phyloP scores from a whole-genome alignment of 2,329 filamentous ascomycete genomes.

The Acrodontium crateriforme region DNA sequence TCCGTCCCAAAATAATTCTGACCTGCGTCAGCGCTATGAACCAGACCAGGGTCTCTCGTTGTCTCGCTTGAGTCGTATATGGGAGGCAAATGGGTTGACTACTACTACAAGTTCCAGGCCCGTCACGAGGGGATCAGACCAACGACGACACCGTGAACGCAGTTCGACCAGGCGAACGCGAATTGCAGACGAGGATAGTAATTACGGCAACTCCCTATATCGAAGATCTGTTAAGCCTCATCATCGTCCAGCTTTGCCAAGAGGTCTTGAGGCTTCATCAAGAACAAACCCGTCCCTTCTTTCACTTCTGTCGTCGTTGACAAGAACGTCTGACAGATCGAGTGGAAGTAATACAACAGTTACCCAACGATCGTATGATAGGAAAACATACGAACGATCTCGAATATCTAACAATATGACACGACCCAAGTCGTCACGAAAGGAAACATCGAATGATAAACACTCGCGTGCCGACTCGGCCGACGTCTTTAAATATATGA shows the following conservation, averaged over 20 bases:
- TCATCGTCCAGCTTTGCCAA: no score
- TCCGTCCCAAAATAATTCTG: slow-evolving; percentile 6
- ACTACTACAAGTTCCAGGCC: slow-evolving; percentile 7
- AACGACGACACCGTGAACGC: slow-evolving; percentile 7
- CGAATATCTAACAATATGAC: slow-evolving; percentile 3
- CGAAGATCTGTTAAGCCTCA: slow-evolving; percentile 19
- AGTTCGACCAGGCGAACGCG: slow-evolving; percentile 5
- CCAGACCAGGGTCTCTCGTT: slow-evolving; percentile 20
- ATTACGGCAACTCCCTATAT: slow-evolving; percentile 5
- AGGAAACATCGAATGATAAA: no score
- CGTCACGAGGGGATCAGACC: slow-evolving; percentile 6
- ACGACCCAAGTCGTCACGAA: no score
- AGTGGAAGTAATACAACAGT: slow-evolving; percentile 34
- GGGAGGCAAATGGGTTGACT: slow-evolving; percentile 25
- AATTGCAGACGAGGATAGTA: no score
- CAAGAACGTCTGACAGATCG: slow-evolving; percentile 26
- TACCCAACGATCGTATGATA: slow-evolving; percentile 30
- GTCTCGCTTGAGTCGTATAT: slow-evolving; percentile 28
- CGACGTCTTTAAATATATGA: slow-evolving; percentile 20
- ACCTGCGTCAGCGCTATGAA: slow-evolving; percentile 9
- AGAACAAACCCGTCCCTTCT: slow-evolving; percentile 26
- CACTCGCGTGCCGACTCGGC: slow-evolving; percentile 8
- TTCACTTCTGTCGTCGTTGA: slow-evolving; percentile 29
- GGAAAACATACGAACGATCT: slow-evolving; percentile 8
- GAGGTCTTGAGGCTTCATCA: neutral